These are phyloP conservation scores for Dioscorea cayenensis DNA, from an alignment of 116 monocot genomes.

Conservation along the genomic window DNA sequence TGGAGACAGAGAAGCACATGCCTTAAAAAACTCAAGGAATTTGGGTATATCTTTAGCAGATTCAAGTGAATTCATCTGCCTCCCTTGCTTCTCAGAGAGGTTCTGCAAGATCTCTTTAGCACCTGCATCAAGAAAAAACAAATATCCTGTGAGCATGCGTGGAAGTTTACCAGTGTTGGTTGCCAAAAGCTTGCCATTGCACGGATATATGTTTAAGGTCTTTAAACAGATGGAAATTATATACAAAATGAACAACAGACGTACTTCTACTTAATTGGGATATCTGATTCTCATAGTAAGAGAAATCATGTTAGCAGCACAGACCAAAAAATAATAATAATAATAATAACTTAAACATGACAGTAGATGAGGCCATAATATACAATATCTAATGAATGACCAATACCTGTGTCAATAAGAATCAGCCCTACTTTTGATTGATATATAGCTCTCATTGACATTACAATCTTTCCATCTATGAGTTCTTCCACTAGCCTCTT, in stretches of 20 bases:
- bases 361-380: not conserved
- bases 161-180: not conserved
- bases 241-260: too few relatives aligned
- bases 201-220: too few relatives aligned
- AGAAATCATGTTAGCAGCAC: too few relatives aligned
- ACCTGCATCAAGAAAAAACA: conserved; percentile 23
- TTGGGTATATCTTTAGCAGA: conserved; percentile 84
- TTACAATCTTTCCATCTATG: conserved; percentile 84
- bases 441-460: conserved; percentile 96
- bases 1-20: conserved; percentile 6
- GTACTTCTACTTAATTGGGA: too few relatives aligned
- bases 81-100: conserved; percentile 93
- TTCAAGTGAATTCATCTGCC: conserved; percentile 67
- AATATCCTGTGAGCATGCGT: not conserved
- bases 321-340: not conserved
- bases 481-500: conserved; percentile 90
- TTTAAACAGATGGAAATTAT: too few relatives aligned
- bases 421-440: conserved; percentile 93
- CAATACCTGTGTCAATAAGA: conserved; percentile 74
- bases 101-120: conserved; percentile 64
- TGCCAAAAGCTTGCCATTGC: too few relatives aligned
- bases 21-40: conserved; percentile 86
- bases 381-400: not conserved
- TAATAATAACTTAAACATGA: not conserved
- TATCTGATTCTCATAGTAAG: not conserved